phyloP scores from a whole-genome alignment of 2,329 filamentous ascomycete genomes.

The Talaromyces rugulosus region DNA sequence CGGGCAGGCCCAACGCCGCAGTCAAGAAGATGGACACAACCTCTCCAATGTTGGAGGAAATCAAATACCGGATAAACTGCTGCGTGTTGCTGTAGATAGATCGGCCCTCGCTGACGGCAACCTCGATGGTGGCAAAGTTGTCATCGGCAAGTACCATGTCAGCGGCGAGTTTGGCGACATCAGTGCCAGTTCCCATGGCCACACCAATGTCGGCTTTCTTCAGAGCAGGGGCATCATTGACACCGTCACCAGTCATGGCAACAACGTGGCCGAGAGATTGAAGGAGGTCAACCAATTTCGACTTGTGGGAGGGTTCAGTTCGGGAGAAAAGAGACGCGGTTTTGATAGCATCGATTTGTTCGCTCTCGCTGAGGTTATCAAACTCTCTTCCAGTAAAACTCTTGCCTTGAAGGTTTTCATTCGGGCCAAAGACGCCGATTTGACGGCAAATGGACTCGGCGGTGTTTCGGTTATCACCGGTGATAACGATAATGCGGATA shows the following conservation, averaged over 20 bases:
- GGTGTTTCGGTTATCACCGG: conserved; percentile 95
- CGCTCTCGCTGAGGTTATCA: conserved; percentile 71
- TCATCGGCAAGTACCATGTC: conserved; percentile 99
- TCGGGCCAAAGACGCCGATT: conserved; percentile 82
- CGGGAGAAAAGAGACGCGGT: conserved; percentile 89
- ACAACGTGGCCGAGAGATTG: conserved; percentile 92
- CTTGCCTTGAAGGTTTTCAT: conserved; percentile 83
- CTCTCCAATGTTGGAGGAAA: conserved; percentile 98
- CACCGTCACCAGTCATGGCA: conserved; percentile 97
- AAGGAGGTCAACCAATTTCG: conserved; percentile 92
- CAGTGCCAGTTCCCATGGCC: conserved; percentile 96
- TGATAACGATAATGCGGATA: conserved; percentile 96
- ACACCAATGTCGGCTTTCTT: conserved; percentile 99
- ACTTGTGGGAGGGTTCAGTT: conserved; percentile 94
- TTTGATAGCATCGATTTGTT: conserved; percentile 80
- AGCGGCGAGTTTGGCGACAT: conserved; percentile 91
- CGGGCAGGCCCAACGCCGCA: conserved; percentile 92
- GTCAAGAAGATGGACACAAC: conserved; percentile 99
- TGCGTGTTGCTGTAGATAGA: conserved; percentile 99
- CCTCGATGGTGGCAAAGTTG: conserved; percentile 97
- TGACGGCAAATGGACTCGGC: conserved; percentile 96
- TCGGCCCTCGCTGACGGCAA: conserved; percentile 92
- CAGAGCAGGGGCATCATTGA: conserved; percentile 94
- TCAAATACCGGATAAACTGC: conserved; percentile 98
- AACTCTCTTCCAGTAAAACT: conserved; percentile 95